Conservation (phyloP, 176 grass and related monocot species). For the Zizania latifolia region DNA sequence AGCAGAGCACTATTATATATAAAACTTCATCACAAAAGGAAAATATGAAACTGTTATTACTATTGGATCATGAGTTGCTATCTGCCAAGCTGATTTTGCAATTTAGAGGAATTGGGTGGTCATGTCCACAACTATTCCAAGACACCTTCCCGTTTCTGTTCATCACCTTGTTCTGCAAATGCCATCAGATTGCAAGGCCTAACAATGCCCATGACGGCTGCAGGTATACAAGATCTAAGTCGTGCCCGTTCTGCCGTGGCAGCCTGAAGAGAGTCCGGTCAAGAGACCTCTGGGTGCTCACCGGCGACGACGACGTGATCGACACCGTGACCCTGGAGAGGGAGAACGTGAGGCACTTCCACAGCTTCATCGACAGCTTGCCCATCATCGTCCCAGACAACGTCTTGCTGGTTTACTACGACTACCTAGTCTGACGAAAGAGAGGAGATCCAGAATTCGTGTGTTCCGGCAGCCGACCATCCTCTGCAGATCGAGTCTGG, state of each 20-base stretch:
- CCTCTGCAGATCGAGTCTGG: conserved; percentile 49
- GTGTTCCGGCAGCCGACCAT: conserved; percentile 53
- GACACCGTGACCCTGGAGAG: conserved; percentile 62
- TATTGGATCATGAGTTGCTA: not conserved
- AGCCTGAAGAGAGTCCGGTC: conserved; percentile 65
- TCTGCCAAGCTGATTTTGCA: not conserved
- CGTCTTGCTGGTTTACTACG: conserved; percentile 63
- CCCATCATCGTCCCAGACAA: conserved; percentile 67
- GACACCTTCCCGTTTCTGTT: not conserved
- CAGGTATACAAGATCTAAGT: conserved; percentile 76
- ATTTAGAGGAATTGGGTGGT: not conserved
- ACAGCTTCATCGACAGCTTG: conserved; percentile 69
- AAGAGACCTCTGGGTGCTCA: conserved; percentile 79
- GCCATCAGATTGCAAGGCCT: not conserved
- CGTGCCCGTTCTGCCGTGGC: conserved; percentile 70
- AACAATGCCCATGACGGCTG: conserved; percentile 2
- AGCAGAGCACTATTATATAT: not conserved
- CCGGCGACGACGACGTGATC: conserved; percentile 57
- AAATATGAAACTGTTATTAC: too few species aligned
- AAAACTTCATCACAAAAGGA: too few species aligned
- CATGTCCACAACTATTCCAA: not conserved
- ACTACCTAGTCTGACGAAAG: conserved; percentile 57
- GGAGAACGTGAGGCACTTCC: conserved; percentile 70
- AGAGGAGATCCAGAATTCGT: conserved; percentile 24
- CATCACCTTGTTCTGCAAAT: not conserved